Percentiles rank a stretch among this genome's conserved stretches.
Conservation (phyloP, 1,284 basidiomycete genomes). For the Apiotrichum mycotoxinovorans region DNA sequence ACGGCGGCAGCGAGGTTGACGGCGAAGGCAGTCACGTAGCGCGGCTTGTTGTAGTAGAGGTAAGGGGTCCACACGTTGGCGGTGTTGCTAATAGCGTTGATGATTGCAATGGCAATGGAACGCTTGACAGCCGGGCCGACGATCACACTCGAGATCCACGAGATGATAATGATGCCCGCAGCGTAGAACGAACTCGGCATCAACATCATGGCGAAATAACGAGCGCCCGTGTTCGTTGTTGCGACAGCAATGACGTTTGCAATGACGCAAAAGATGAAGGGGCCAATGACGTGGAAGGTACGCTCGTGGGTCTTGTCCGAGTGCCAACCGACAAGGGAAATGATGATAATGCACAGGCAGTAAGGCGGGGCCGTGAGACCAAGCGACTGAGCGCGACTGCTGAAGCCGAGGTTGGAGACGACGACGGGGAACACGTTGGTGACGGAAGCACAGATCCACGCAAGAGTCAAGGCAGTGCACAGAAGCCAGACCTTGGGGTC, state of each 20-base stretch:
- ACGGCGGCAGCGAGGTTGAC: constrained; percentile 45
- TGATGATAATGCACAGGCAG: constrained; percentile 26
- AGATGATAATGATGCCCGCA: constrained; percentile 43
- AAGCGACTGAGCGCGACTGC: constrained; percentile 37
- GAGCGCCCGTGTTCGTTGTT: constrained; percentile 31
- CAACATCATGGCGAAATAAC: constrained; percentile 42
- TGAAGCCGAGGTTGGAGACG: constrained; percentile 35
- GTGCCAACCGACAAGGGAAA: constrained; percentile 38
- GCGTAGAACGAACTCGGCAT: constrained; percentile 42
- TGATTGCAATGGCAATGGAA: constrained; percentile 42
- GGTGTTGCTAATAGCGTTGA: constrained; percentile 47
- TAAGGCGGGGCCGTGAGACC: constrained; percentile 49
- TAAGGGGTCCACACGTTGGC: constrained; percentile 49
- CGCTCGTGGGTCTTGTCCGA: constrained; percentile 40
- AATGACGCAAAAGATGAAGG: constrained; percentile 22
- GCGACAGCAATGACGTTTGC: constrained; percentile 34
- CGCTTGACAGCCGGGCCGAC: constrained; percentile 48
- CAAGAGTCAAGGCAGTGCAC: constrained; percentile 2
- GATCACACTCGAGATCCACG: constrained; percentile 44
- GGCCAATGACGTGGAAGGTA: constrained; percentile 18
- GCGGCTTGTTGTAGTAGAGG: constrained; percentile 39
- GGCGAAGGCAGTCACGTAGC: constrained; percentile 40
- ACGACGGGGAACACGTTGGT: constrained; percentile 44
- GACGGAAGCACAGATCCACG: constrained; percentile 11
- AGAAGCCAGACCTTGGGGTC: constrained; percentile 24